Evolutionary conservation across 225 moss, liverwort and hornwort species (phyloP).

Genomic region (Pleurozium schreberi): DNA sequence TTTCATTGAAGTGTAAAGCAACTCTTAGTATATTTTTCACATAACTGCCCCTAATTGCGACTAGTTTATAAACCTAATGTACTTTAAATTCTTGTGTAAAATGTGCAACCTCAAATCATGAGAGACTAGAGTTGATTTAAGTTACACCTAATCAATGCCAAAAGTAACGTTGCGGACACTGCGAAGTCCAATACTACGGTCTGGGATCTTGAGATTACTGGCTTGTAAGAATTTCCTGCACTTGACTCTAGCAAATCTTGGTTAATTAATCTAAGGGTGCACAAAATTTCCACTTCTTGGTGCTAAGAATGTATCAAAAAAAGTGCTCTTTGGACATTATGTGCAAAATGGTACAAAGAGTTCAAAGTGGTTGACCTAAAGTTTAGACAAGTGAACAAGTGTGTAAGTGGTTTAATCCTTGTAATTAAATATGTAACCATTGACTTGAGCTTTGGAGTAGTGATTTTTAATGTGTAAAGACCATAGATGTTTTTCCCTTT

Average conservation of each 20-base stretch:
- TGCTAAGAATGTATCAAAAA: not conserved
- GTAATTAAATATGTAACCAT: not conserved
- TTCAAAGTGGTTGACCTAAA: not conserved
- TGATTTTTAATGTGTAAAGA: not conserved
- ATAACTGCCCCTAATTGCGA: no score
- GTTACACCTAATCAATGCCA: no score
- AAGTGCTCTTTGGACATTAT: not conserved
- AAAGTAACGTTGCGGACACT: not conserved
- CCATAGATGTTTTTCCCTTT: not conserved
- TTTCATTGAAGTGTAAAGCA: no score
- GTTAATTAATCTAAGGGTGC: no score
- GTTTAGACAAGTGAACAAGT: not conserved
- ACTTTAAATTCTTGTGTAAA: no score
- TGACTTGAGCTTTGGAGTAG: not conserved
- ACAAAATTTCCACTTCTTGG: no score
- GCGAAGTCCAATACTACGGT: not conserved
- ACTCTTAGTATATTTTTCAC: no score
- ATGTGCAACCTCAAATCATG: no score
- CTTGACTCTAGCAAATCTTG: not conserved
- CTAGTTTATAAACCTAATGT: no score
- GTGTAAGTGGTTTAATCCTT: not conserved
- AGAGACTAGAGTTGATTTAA: no score
- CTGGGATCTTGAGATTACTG: slow-evolving; percentile 11
- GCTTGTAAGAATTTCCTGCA: slow-evolving; percentile 4
- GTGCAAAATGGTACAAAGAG: not conserved